Base-by-base conservation (phyloP, 2,329 filamentous ascomycete species). In the Coccinonectria pachysandricola region DNA sequence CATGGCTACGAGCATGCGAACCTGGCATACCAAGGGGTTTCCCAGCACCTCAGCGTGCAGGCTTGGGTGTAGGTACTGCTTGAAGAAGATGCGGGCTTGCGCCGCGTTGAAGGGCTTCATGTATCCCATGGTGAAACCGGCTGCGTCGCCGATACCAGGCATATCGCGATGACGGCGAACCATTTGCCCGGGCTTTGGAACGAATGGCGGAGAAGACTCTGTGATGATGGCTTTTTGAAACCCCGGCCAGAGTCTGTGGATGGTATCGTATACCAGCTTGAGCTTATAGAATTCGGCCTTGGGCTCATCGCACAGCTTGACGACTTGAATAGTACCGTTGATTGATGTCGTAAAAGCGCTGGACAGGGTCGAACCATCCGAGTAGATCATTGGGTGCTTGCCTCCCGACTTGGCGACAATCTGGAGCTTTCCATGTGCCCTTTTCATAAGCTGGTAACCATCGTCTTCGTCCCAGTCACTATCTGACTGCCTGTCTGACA, bases 1-100 rank as follows among this genome's bases (percentile, higher is more conserved):
- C 9, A 45, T 19, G 3, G 12, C 24, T 0, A 38, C 11, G 4
- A 14, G n/a, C 4, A 45, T 10, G 6, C 30, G 31, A 8, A 36
- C 15, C 3, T 35, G 19, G 3, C 12, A n/a, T 14, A 43, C 3
- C 5, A 12, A 9, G 1, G 34, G 18, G 8, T 23, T 14, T 3
- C 23, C 24, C 14, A 27, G 12, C 3, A 15, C 18, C 11, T 23
- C 16, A 1, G 30, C 7, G 9, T 11, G 18, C 4, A 39, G 13
- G 1, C 5, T 14, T 3, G 19, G 15, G 6, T 29, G 15, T 8
- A 43, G 11, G n/a, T 24, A 31, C 0, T 7, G 25, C 1, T 17
- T 21, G 8, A 22, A 14, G 2, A 43, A 26, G 6, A 25, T 26
- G 2, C 19, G 18, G 0, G 21, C 15, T 3, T 43, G 32, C 1